Evolutionary conservation across 768 basidiomycete species (phyloP).

Genomic region (Mycena pura): DNA sequence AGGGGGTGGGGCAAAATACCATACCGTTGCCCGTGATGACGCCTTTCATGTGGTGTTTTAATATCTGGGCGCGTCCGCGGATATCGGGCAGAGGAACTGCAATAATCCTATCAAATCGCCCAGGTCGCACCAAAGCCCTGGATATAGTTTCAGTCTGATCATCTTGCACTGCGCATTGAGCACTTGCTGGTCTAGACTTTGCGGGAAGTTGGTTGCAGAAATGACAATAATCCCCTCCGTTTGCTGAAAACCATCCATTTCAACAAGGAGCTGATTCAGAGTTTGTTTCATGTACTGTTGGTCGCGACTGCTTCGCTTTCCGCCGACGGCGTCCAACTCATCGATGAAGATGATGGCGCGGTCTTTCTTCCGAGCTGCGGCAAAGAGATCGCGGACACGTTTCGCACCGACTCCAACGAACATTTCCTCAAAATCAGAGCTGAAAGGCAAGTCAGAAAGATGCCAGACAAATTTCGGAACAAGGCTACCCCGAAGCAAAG

Average conservation of each 20-base stretch:
- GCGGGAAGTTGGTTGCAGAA: conserved; percentile 97
- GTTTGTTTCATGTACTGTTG: conserved; percentile 94
- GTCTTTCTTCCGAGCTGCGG: conserved; percentile 90
- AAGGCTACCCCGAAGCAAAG: conserved; percentile 85
- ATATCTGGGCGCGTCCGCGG: conserved; percentile 90
- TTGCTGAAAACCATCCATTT: conserved; percentile 97
- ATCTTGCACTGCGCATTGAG: not conserved
- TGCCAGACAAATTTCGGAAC: not conserved
- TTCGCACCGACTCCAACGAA: conserved; percentile 96
- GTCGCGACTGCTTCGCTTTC: conserved; percentile 83
- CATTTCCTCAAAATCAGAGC: conserved; percentile 98
- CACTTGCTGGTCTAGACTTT: conserved; percentile 87
- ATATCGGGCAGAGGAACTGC: conserved; percentile 95
- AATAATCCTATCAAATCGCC: conserved; percentile 93
- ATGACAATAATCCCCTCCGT: conserved; percentile 95
- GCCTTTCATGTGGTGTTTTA: conserved; percentile 88
- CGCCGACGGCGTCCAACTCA: conserved; percentile 92
- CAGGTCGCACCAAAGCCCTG: conserved; percentile 94
- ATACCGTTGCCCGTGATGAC: conserved; percentile 68
- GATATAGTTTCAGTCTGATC: conserved; percentile 8
- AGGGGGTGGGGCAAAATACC: conserved; percentile 21
- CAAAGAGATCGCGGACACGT: conserved; percentile 93
- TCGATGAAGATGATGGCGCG: conserved; percentile 99
- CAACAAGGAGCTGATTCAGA: conserved; percentile 93
- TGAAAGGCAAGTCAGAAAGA: conserved; percentile 34